Evolutionary conservation across 2,329 filamentous ascomycete genomes (phyloP), one percentile per base, ranked within the genome.

Genomic region (Purpureocillium lavendulum): DNA sequence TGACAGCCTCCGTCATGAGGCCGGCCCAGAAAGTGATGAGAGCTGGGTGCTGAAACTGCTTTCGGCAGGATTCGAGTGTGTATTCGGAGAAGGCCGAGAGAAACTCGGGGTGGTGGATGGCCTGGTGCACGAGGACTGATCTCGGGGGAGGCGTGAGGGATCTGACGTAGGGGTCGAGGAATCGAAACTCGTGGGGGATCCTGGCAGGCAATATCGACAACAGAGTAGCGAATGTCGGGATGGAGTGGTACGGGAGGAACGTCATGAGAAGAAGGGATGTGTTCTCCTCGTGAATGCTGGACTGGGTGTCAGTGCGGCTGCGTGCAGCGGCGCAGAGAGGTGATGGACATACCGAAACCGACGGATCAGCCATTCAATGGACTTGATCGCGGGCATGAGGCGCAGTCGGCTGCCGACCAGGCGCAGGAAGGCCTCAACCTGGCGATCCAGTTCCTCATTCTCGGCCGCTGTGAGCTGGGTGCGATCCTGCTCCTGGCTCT

Each of bases 321-420:
- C 7, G 7, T 13, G 29, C 29, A 30, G 29, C 6, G 29, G 29
- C 29, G n/a, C 14, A 11, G 17, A 12, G 21, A 10, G 10, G 21
- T 10, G 6, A 26, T 38, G 14, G 7, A 51, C 72, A 45, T 67
- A 94, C 87, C 82, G 80, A 56, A 97, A 98, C 53, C 90, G 75
- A 54, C 92, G 74, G 40, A 98, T 76, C 35, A 98, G 73, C 92
- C 92, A 99, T 67, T 99, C 94, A 30, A 97, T 72, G 13, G 89
- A 81, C 64, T 94, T 94, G 39, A 95, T 77, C 1, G 87, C 87
- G 31, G 92, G 90, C 66, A 83, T 88, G 26, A 99, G 70, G 46
- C 90, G 72, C 48, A 98, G 59, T 31, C 84, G 77, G 18, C 81
- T 79, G 16, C 86, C 84, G 10, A 84, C 80, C 12, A 97, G 71